phyloP scores from a whole-genome alignment of 257 asterid genomes.

The Plantago ovata region DNA sequence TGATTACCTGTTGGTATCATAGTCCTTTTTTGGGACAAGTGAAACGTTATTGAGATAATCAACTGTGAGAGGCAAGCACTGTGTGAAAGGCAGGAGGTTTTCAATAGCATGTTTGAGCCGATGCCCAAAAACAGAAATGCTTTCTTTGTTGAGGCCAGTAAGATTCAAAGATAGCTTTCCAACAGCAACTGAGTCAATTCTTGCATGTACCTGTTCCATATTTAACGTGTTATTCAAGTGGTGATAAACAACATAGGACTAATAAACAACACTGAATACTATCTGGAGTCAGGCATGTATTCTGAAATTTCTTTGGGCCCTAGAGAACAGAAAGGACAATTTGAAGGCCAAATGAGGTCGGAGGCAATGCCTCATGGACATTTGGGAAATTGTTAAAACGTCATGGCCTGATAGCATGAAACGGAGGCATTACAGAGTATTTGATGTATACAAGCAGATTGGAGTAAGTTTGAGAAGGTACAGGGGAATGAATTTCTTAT shows the following conservation, averaged over 20 bases:
- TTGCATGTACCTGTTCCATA: conserved; percentile 63
- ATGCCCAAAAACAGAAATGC: conserved; percentile 52
- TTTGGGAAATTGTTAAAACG: no score
- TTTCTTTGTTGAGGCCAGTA: conserved; percentile 66
- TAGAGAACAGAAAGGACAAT: no score
- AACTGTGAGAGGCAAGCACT: conserved; percentile 57
- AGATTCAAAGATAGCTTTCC: conserved; percentile 87
- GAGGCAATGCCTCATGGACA: no score
- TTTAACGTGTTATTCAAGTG: conserved; percentile 15
- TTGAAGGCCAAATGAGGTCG: no score
- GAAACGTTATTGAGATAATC: conserved; percentile 67
- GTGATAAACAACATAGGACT: background rate
- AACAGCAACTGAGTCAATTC: conserved; percentile 68
- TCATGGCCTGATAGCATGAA: no score
- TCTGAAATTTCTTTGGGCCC: no score
- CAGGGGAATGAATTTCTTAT: no score
- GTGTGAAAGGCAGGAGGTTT: conserved; percentile 70
- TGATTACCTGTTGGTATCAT: conserved; percentile 67
- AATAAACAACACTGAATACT: no score
- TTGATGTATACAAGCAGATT: no score
- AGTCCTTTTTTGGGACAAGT: conserved; percentile 80
- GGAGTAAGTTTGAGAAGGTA: no score
- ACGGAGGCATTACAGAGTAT: no score
- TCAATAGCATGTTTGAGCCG: conserved; percentile 46
- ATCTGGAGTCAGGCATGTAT: background rate